phyloP scores from a whole-genome alignment of 805 yeast species.

The Pichia deserticola region DNA sequence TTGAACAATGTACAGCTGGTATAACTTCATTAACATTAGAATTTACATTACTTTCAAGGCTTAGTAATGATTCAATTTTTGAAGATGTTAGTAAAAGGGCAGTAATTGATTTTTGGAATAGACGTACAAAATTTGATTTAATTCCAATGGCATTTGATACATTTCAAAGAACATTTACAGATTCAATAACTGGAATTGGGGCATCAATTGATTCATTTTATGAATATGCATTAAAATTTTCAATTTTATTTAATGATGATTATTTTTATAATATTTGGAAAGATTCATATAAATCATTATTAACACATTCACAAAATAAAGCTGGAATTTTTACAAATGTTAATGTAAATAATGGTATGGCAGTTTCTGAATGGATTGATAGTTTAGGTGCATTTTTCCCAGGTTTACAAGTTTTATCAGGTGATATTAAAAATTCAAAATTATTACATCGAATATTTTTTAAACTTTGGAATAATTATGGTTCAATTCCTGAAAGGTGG shows the following conservation, averaged over 20 bases:
- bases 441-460: constrained; percentile 52
- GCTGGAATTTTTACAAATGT: constrained; percentile 41
- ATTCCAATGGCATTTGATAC: constrained; percentile 69
- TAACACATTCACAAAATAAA: constrained; percentile 38
- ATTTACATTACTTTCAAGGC: constrained; percentile 62
- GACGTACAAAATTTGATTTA: constrained; percentile 53
- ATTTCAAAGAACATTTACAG: constrained; percentile 38
- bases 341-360: constrained; percentile 43
- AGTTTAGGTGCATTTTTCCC: constrained; percentile 84
- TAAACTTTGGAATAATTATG: constrained; percentile 75
- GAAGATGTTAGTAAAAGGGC: constrained; percentile 55
- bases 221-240: constrained; percentile 76
- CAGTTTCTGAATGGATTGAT: constrained; percentile 68
- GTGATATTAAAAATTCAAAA: constrained; percentile 62
- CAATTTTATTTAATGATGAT: constrained; percentile 63
- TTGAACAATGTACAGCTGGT: constrained; percentile 82
- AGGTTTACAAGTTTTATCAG: constrained; percentile 73
- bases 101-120: constrained; percentile 63
- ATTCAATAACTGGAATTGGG: constrained; percentile 69
- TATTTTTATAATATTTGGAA: constrained; percentile 49
- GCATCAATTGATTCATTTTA: constrained; percentile 89
- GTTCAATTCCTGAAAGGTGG: constrained; percentile 90
- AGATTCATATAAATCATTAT: constrained; percentile 50
- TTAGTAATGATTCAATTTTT: constrained; percentile 69
- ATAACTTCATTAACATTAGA: constrained; percentile 80